Conservation (phyloP, 768 basidiomycete species). For the Tricholoma terreum region DNA sequence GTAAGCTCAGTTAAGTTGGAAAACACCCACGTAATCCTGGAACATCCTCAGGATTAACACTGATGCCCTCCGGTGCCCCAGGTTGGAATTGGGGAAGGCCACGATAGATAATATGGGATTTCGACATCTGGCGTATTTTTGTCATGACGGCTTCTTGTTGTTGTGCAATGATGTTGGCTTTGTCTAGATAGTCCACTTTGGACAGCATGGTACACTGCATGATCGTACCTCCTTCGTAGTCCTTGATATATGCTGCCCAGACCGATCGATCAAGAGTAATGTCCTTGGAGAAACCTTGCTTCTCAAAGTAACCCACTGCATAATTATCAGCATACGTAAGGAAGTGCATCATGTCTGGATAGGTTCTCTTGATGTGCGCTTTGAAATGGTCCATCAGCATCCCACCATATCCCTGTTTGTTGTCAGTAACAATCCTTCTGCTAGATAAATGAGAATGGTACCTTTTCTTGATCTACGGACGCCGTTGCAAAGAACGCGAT, state of each 20-base stretch:
- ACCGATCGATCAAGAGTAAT: slow-evolving; percentile 86
- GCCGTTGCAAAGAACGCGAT: slow-evolving; percentile 99
- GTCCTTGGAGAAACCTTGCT: slow-evolving; percentile 98
- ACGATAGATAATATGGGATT: slow-evolving; percentile 79
- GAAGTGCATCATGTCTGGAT: slow-evolving; percentile 90
- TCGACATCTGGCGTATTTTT: slow-evolving; percentile 85
- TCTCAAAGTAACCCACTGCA: slow-evolving; percentile 98
- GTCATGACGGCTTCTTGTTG: slow-evolving; percentile 89
- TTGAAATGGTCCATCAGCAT: slow-evolving; percentile 99
- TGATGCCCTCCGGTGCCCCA: slow-evolving; percentile 47
- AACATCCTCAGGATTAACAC: slow-evolving; percentile 71
- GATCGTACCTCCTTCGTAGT: slow-evolving; percentile 98
- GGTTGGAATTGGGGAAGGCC: slow-evolving; percentile 77
- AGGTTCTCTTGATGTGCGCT: slow-evolving; percentile 79
- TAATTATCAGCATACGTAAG: slow-evolving; percentile 99
- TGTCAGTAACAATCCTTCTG: not conserved
- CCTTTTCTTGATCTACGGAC: slow-evolving; percentile 96
- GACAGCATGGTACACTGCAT: slow-evolving; percentile 98
- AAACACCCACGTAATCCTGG: slow-evolving; percentile 76
- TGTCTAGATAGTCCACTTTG: slow-evolving; percentile 86
- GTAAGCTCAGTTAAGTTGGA: not conserved
- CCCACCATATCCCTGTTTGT: slow-evolving; percentile 87
- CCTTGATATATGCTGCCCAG: slow-evolving; percentile 99
- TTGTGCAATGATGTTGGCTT: slow-evolving; percentile 64
- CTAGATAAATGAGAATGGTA: slow-evolving; percentile 28